These are phyloP conservation scores for Candida neerlandica DNA, from an alignment of 1,139 yeast species.

Conservation along the genomic window DNA sequence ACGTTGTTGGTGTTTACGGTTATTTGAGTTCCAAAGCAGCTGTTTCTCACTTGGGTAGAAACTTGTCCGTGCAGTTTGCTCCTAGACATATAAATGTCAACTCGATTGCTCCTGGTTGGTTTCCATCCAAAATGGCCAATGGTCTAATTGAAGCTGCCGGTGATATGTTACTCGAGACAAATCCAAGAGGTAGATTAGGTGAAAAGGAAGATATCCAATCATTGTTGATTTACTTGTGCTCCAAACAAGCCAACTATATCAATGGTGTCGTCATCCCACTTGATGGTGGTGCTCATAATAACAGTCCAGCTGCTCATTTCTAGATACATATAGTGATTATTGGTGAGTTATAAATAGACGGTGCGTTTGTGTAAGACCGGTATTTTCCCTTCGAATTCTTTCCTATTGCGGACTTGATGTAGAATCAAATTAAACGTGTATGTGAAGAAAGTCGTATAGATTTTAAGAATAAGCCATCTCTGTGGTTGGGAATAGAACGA, in stretches of 20 bases:
- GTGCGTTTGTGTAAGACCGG: not conserved
- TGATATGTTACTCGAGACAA: constrained; percentile 45
- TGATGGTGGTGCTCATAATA: constrained; percentile 64
- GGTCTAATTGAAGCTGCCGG: constrained; percentile 64
- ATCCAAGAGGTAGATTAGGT: constrained; percentile 72
- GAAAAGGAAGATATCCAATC: constrained; percentile 61
- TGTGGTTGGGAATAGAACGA: too few relatives aligned
- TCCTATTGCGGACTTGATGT: not conserved
- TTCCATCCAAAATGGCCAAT: constrained; percentile 76
- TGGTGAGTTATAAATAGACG: not conserved
- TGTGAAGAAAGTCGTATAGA: not conserved
- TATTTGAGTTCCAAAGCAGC: constrained; percentile 80
- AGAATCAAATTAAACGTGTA: not conserved
- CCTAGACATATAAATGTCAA: constrained; percentile 70
- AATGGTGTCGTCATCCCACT: constrained; percentile 75
- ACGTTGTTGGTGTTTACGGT: constrained; percentile 61
- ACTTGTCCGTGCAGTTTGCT: constrained; percentile 64
- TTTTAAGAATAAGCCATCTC: too few relatives aligned
- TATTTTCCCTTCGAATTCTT: too few relatives aligned
- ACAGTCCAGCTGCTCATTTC: constrained; percentile 23
- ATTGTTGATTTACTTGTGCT: constrained; percentile 60
- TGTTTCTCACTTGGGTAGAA: constrained; percentile 68
- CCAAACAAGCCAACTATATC: constrained; percentile 61
- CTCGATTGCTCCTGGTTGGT: constrained; percentile 76
- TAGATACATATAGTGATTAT: constrained; percentile 7